These are phyloP conservation scores for Salix dunnii DNA, from an alignment of 345 rosid species.

Conservation along the genomic window DNA sequence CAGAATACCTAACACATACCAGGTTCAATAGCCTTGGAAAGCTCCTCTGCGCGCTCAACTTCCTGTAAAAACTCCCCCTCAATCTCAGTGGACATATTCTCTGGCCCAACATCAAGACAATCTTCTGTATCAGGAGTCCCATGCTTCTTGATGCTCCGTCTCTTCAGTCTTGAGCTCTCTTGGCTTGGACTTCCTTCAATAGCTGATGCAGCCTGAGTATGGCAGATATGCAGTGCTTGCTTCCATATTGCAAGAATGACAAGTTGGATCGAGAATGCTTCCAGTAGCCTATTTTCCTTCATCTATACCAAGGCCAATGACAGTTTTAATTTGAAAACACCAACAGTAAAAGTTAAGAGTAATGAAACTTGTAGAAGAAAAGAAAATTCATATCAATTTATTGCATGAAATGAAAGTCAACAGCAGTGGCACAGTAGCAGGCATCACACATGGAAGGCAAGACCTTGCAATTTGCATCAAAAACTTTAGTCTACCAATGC, in stretches of 20 bases:
- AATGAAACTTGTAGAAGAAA: conserved; percentile 12
- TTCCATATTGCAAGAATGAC: conserved; percentile 94
- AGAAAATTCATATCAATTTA: background rate
- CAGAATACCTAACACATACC: conserved; percentile 43
- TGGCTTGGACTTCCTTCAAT: conserved; percentile 74
- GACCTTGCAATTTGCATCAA: background rate
- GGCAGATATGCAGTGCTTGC: conserved; percentile 90
- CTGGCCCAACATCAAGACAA: conserved; percentile 36
- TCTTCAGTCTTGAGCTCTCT: conserved; percentile 47
- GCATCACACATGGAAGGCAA: conserved; percentile 6
- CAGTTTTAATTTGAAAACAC: conserved; percentile 5
- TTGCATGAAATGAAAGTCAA: conserved; percentile 7
- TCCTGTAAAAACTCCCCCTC: conserved; percentile 73
- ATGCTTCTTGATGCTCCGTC: conserved; percentile 48
- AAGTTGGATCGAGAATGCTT: conserved; percentile 91
- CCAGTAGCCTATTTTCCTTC: conserved; percentile 47
- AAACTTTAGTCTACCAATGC: background rate
- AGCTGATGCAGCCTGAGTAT: conserved; percentile 85
- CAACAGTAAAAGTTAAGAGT: background rate
- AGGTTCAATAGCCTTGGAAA: conserved; percentile 63
- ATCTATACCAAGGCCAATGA: conserved; percentile 41
- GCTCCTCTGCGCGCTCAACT: conserved; percentile 83
- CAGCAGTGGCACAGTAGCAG: conserved; percentile 5
- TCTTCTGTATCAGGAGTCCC: conserved; percentile 42
- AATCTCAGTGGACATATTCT: conserved; percentile 53